Base-by-base conservation (phyloP, 345 rosid species). In the Dipteronia sinensis region DNA sequence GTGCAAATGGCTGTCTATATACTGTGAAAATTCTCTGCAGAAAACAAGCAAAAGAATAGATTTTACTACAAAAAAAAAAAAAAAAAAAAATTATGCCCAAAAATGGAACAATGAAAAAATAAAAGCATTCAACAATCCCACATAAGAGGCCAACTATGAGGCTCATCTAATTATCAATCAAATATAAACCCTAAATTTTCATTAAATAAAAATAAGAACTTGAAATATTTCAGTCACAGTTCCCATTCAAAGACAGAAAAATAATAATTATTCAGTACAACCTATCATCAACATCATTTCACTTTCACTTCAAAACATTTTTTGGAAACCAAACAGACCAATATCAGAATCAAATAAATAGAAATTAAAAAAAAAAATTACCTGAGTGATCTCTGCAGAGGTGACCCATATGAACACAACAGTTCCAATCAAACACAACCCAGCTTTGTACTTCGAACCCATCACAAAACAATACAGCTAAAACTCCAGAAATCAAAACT, bases 1-100 rank as follows among this genome's bases (percentile, higher is more conserved):
- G 72, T 2, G 87, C 93, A 73, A 91, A 91, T 16, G 91, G 95
- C 47, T 88, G 93, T 72, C 79, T 79, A 81, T 89, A 91, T 67
- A 84, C 82, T 16, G 71, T 67, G 74, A 91, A 91, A 47, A 91
- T 88, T 67, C 78, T 83, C 93, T 88, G 89, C 67, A 80, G 63
- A 66, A 85, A 46, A 46, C 49, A 46, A 46, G 2, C 13, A 46
- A 46, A 9, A 46, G 3, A 46, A 34, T 34, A 34, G 38, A 34
- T 4, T 46, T 46, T 46, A 46, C 49, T 10, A 46, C 6, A 34
- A 34, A 34, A 34, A 27, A 4, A 34, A 34, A 4, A 34, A 34
- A 34, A 27, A 27, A 27, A 27, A 27, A 27, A 27, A 16, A 20
- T 53, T 19, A 16, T 10, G 49, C 46, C 8, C 8, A 11, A 53